Base-by-base conservation (phyloP, 305 asterid genomes). In the Fraxinus nigra region DNA sequence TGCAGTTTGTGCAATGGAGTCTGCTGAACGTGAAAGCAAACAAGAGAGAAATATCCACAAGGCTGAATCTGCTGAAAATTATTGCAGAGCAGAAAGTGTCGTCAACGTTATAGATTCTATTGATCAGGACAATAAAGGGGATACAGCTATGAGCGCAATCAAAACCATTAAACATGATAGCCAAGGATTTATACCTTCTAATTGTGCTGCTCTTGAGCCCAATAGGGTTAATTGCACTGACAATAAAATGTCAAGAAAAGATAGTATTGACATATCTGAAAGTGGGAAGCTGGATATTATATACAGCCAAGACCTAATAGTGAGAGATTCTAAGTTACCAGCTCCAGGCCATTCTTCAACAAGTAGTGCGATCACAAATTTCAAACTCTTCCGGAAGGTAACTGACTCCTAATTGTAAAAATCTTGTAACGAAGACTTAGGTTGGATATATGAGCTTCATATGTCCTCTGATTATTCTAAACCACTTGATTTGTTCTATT, bases 321-420 rank as follows among this genome's bases (percentile, higher is more conserved):
- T 92, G 69, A 87, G 94, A 87, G 93, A 87, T 79, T 79, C 85
- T 69, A 86, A 77, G 74, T 10, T 81, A 67, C 81, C 81, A 10
- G 83, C 85, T 79, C 84, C 88, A 38, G 84, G 77, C 69, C 87
- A 7, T 81, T 82, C 90, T 80, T 83, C 90, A 3, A 56, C 82
- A 79, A 78, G 77, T 78, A 88, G 83, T 73, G 81, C 83, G 18
- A 87, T 78, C 20, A 11, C 87, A 67, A 89, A 96, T 89, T 96
- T 94, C 92, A 96, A 96, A 85, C 88, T 90, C 80, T 96, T 96
- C 89, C 86, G 94, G 82, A 94, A 94, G 98, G 98, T 95, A 87
- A 84, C n/a, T 70, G n/a, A 14, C 48, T 37, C 43, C 70, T 5
- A 11, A 22, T 61, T 75, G 13, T 24, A 22, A 28, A 59, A 30